A percentile compares a stretch with the other conserved stretches of the same genome.
phyloP scores from a whole-genome alignment of 805 yeast genomes.

The Metschnikowia similis region DNA sequence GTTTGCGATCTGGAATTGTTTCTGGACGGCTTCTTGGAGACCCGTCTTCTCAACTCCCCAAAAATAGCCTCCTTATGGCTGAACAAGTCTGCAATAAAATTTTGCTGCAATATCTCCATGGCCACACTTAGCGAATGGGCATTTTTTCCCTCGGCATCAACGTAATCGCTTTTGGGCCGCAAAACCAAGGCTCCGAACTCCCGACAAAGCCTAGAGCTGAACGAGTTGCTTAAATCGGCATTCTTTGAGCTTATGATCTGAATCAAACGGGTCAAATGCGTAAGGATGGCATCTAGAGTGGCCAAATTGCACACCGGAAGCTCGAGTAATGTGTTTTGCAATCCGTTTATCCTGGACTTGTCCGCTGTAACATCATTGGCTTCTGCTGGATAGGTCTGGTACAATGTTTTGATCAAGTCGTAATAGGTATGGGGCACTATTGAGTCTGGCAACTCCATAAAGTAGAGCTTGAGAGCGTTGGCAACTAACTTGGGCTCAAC shows the following conservation, averaged over 20 bases:
- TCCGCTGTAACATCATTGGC: slow-evolving; percentile 22
- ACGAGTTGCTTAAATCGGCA: slow-evolving; percentile 28
- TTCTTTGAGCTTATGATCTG: slow-evolving; percentile 41
- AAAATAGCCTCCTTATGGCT: slow-evolving; percentile 59
- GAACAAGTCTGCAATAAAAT: slow-evolving; percentile 60
- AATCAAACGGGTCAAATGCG: slow-evolving; percentile 67
- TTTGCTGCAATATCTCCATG: slow-evolving; percentile 36
- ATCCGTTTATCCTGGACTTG: slow-evolving; percentile 49
- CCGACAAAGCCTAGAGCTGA: slow-evolving; percentile 51
- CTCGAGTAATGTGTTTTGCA: slow-evolving; percentile 62
- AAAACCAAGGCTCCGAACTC: slow-evolving; percentile 63
- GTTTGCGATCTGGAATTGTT: slow-evolving; percentile 6
- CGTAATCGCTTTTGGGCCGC: slow-evolving; percentile 39
- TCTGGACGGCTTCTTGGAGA: slow-evolving; percentile 20
- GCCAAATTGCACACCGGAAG: slow-evolving; percentile 71
- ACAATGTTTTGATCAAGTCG: slow-evolving; percentile 66
- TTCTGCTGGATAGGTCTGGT: slow-evolving; percentile 36
- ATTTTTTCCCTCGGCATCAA: slow-evolving; percentile 13
- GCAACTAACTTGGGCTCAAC: slow-evolving; percentile 58
- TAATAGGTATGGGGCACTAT: slow-evolving; percentile 60
- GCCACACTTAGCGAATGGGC: slow-evolving; percentile 12
- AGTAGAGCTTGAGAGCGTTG: slow-evolving; percentile 64
- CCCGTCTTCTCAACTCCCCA: slow-evolving; percentile 48
- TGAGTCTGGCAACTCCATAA: slow-evolving; percentile 78
- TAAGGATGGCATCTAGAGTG: slow-evolving; percentile 72